Evolutionary conservation across 2,329 filamentous ascomycete species (phyloP).

Genomic region (Plenodomus biglobosus): DNA sequence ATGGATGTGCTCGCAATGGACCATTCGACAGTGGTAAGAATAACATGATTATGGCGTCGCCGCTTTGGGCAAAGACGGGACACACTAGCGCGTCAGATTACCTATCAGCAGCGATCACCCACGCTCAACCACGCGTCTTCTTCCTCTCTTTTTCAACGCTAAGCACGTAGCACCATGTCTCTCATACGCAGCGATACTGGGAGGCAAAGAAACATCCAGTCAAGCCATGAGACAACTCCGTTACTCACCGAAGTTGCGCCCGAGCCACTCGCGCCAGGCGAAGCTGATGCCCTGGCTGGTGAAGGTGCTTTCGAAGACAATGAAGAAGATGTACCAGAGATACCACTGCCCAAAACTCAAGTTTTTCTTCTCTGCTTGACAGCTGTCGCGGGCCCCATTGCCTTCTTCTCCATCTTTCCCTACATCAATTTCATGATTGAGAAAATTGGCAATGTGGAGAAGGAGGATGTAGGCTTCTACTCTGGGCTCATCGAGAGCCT

Average conservation of each 20-base stretch:
- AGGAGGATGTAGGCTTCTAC: conserved; percentile 77
- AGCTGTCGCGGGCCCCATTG: conserved; percentile 71
- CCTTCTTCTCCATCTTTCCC: conserved; percentile 82
- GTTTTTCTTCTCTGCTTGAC: conserved; percentile 73
- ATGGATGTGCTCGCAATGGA: neutral
- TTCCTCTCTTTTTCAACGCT: neutral
- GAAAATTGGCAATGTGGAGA: conserved; percentile 62
- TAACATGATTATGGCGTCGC: neutral
- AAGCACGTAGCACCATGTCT: neutral
- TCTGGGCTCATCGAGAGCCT: conserved; percentile 70
- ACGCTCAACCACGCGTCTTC: neutral
- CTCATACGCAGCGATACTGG: neutral
- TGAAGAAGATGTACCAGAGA: conserved; percentile 24
- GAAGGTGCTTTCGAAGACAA: conserved; percentile 6
- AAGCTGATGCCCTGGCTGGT: conserved; percentile 1
- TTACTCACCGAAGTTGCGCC: neutral
- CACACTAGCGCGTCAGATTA: conserved; percentile 6
- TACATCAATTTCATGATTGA: conserved; percentile 78
- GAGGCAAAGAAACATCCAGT: neutral
- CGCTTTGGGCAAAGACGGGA: conserved; percentile 4
- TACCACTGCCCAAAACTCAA: conserved; percentile 51
- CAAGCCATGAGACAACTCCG: neutral
- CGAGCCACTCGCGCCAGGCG: neutral
- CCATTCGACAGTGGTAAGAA: neutral
- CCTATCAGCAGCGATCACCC: neutral